Evolutionary conservation across 805 yeast genomes (phyloP), one percentile per base, ranked within the genome.

Genomic region (Metschnikowia sp.): DNA sequence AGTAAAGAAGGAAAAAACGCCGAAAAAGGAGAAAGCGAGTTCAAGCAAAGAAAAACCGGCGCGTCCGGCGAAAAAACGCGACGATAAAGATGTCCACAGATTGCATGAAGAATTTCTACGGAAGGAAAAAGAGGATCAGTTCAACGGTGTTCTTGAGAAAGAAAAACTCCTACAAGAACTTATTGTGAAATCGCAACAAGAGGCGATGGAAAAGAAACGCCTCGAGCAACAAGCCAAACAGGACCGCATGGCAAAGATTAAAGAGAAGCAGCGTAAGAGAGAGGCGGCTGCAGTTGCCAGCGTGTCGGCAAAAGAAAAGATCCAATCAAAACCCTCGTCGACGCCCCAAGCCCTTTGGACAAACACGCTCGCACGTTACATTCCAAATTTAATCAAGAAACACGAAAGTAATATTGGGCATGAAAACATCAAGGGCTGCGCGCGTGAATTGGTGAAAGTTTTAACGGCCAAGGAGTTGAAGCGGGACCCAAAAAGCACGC

Each of bases 351-450:
- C 54, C 10, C 60, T 59, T 42, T 78, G 83, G 82, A 71, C 66
- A 6, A 62, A 60, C 36, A 54, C 71, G 31, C 81, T 92, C 61
- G 97, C 97, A 1, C 66, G 75, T 12, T 73, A 80, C 55, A 86
- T 92, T 10, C 97, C 97, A 9, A 89, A 90, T 58, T 65, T 86
- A 59, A 73, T 91, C 45, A 82, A 82, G 53, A 80, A 79, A 54
- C 81, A 85, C 63, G 84, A 81, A 53, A 61, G 72, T 2, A 83
- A 81, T 45, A 72, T 92, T 19, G 90, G 89, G 4, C 82, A 81
- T 48, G 96, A 86, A 4, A 75, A 81, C 47, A 60, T 88, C 43
- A 92, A 91, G 66, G 76, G 76, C 34, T 85, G 90, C 65, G 88
- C 96, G 2, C 78, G 81, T 50, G 96, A 90, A 42, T 81, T 92